A percentile compares a stretch with the other conserved stretches of the same genome.
phyloP scores from a whole-genome alignment of 129 eudicot genomes.

The Flaveria linearis region DNA sequence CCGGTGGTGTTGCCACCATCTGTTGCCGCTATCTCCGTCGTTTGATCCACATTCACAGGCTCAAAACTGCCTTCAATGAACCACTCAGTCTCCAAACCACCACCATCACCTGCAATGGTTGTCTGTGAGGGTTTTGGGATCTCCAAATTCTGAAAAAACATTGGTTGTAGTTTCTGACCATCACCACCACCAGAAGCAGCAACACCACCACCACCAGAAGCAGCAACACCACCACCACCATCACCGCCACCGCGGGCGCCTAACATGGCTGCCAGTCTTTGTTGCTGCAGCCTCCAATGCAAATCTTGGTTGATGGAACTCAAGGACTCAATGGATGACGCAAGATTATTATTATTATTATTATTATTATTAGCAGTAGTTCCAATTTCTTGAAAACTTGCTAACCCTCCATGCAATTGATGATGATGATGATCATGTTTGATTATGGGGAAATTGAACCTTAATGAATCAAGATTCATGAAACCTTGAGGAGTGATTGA shows the following conservation, averaged over 20 bases:
- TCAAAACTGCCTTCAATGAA: constrained; percentile 48
- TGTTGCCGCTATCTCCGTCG: constrained; percentile 17
- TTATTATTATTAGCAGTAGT: constrained; percentile 5
- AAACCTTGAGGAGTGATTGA: constrained; percentile 29
- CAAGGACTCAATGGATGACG: constrained; percentile 75
- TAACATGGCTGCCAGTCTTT: constrained; percentile 50
- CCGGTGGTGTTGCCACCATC: constrained; percentile 13
- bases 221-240: neutral
- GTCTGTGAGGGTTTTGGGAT: constrained; percentile 33
- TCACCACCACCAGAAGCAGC: neutral
- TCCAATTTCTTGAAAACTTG: constrained; percentile 47
- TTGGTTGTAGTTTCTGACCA: constrained; percentile 53
- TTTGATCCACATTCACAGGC: constrained; percentile 32
- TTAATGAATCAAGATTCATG: constrained; percentile 50
- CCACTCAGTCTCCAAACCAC: constrained; percentile 52
- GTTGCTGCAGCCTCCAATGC: constrained; percentile 84
- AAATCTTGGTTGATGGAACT: constrained; percentile 82
- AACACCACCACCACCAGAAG: neutral
- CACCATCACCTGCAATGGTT: constrained; percentile 3
- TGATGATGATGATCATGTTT: constrained; percentile 37
- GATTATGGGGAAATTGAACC: constrained; percentile 33
- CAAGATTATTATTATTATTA: constrained; percentile 26
- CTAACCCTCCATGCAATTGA: constrained; percentile 26
- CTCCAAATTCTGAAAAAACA: constrained; percentile 61
- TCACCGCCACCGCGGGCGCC: neutral